Percentiles rank a stretch among this genome's conserved stretches.
These are phyloP conservation scores for Xerophyta viscosa DNA, from an alignment of 106 monocot species.

Conservation along the genomic window DNA sequence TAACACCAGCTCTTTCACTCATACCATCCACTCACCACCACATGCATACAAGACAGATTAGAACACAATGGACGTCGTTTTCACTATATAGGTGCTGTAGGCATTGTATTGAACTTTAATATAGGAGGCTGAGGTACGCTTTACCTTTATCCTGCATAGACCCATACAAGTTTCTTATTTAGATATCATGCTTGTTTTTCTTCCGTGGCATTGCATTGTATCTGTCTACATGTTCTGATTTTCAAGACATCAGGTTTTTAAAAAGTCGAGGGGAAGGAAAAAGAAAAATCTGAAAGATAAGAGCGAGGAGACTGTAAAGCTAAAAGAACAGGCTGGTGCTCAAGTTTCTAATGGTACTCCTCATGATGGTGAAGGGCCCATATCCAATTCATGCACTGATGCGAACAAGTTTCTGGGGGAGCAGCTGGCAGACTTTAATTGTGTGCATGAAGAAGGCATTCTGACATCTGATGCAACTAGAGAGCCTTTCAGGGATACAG, in stretches of 20 bases:
- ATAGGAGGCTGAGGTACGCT: no score
- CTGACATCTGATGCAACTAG: constrained; percentile 5
- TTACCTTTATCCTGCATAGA: no score
- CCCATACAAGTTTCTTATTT: no score
- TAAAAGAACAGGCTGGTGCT: constrained; percentile 1
- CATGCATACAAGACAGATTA: no score
- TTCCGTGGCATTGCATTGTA: no score
- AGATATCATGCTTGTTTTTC: no score
- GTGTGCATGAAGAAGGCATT: constrained; percentile 7
- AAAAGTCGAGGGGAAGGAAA: constrained; percentile 63
- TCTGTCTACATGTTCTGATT: no score
- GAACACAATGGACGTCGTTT: no score
- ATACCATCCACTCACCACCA: no score
- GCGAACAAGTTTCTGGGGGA: neutral
- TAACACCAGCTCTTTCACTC: no score
- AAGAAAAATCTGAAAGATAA: constrained; percentile 31
- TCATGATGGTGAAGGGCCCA: constrained; percentile 13
- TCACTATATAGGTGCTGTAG: no score
- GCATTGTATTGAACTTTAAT: no score
- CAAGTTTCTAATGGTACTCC: constrained; percentile 7
- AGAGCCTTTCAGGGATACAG: constrained; percentile 8
- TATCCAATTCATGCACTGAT: constrained; percentile 11
- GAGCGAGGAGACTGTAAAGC: constrained; percentile 18
- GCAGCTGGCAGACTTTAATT: constrained; percentile 1
- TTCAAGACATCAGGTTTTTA: constrained; percentile 50